These are phyloP conservation scores for Punica granatum DNA, from an alignment of 345 rosid species.

Conservation along the genomic window DNA sequence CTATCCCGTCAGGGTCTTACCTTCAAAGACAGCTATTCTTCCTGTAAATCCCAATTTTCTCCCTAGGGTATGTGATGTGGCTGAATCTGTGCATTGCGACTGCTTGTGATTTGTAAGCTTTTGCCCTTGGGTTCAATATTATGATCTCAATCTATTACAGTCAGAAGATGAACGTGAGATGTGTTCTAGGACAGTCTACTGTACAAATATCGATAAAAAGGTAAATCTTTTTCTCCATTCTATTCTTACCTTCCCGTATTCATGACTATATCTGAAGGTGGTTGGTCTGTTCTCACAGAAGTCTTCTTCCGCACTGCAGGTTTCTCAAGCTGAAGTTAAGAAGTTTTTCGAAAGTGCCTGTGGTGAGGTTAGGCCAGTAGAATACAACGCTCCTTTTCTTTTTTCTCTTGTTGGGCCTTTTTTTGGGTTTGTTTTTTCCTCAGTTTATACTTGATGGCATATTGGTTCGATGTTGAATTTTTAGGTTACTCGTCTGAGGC, in stretches of 20 bases:
- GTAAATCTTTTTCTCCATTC: constrained; percentile 21
- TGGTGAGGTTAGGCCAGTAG: constrained; percentile 62
- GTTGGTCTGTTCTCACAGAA: not conserved
- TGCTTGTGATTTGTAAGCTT: not conserved
- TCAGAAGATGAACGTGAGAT: constrained; percentile 94
- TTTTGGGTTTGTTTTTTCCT: not conserved
- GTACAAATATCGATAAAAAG: constrained; percentile 91
- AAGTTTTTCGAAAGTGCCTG: constrained; percentile 70
- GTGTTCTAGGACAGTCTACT: constrained; percentile 83
- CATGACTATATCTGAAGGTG: not conserved
- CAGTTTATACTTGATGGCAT: not conserved
- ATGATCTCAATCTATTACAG: constrained; percentile 31
- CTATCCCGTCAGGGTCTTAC: constrained; percentile 83
- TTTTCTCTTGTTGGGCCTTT: no score
- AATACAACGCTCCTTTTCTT: not conserved
- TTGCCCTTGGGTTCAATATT: constrained; percentile 3
- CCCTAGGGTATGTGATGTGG: constrained; percentile 53
- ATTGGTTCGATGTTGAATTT: not conserved
- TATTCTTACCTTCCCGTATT: not conserved
- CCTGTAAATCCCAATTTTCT: constrained; percentile 95
- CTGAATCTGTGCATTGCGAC: not conserved
- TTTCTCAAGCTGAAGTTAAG: constrained; percentile 75
- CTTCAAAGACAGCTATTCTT: constrained; percentile 90
- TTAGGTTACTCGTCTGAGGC: constrained; percentile 83
- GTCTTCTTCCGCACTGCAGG: constrained; percentile 26